A percentile compares a stretch with the other conserved stretches of the same genome.
Evolutionary conservation across 129 eudicot species (phyloP).

Genomic region (Flaveria trinervia): DNA sequence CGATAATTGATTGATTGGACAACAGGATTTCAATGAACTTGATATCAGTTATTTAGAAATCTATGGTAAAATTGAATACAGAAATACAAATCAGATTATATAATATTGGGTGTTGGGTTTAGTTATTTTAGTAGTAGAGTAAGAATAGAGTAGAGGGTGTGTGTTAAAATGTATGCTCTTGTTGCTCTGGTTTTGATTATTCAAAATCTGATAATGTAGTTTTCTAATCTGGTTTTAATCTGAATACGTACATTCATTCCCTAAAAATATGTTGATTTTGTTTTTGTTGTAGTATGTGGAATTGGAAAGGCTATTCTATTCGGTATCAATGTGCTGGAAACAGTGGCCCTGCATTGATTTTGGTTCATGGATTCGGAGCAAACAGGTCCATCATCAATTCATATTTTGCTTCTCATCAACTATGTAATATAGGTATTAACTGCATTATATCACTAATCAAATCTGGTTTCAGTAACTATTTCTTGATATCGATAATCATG

Average conservation of each 20-base stretch:
- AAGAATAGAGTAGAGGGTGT: no score
- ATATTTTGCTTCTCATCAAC: constrained; percentile 61
- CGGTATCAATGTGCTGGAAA: constrained; percentile 82
- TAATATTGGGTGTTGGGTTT: no score
- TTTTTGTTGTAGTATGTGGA: constrained; percentile 69
- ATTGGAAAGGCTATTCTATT: constrained; percentile 91
- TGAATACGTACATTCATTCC: neutral
- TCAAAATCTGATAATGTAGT: no score
- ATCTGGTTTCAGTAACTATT: neutral
- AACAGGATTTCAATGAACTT: neutral
- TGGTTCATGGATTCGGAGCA: constrained; percentile 98
- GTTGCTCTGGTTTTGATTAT: no score
- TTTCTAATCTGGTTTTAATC: neutral
- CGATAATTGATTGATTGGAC: neutral
- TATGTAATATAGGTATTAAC: constrained; percentile 59
- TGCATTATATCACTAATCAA: constrained; percentile 29
- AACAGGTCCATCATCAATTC: constrained; percentile 86
- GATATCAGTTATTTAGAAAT: neutral
- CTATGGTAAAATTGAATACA: neutral
- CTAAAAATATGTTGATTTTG: neutral
- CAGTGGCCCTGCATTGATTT: constrained; percentile 78
- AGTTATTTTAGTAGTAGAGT: no score
- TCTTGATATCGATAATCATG: neutral
- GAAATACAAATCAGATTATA: no score
- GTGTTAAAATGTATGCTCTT: no score